Evolutionary conservation across 208 protist genomes (phyloP).

Genomic region (Crithidia thermophila): DNA sequence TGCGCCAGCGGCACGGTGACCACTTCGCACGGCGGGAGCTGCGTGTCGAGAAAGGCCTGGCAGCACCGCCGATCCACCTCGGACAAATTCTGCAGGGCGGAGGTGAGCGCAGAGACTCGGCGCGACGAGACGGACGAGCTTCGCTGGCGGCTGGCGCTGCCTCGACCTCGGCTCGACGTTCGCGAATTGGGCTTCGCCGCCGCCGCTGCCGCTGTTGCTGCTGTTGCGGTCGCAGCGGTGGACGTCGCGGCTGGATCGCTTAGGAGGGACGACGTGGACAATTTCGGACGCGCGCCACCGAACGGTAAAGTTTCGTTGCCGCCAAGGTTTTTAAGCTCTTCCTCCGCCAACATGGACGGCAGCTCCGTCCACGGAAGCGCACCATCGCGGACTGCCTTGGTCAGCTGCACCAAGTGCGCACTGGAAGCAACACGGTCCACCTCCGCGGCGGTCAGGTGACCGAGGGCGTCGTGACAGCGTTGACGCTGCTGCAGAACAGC

Average conservation of each 20-base stretch:
- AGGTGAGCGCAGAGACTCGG: neutral
- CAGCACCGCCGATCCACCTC: constrained; percentile 8
- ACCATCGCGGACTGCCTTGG: constrained; percentile 29
- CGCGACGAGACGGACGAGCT: constrained; percentile 12
- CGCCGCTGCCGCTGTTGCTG: neutral
- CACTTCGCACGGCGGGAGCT: constrained; percentile 37
- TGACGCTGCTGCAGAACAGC: constrained; percentile 1
- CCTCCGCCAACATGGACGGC: neutral
- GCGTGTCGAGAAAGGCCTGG: constrained; percentile 19
- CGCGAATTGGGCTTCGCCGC: neutral
- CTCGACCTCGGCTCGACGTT: constrained; percentile 7
- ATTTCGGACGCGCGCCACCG: neutral
- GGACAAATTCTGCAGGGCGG: neutral
- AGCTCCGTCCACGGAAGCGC: constrained; percentile 17
- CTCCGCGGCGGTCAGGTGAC: neutral
- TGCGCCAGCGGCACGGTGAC: constrained; percentile 6
- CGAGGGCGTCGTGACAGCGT: neutral
- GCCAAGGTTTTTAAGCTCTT: neutral
- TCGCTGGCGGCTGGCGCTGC: neutral
- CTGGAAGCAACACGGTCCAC: neutral
- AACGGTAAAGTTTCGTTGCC: neutral
- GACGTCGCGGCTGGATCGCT: neutral
- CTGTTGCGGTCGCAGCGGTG: neutral
- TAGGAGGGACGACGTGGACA: constrained; percentile 10
- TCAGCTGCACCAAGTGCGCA: constrained; percentile 12